A percentile compares a stretch with the other conserved stretches of the same genome.
Evolutionary conservation across 345 rosid species (phyloP).

Genomic region (Cardiospermum halicacabum): DNA sequence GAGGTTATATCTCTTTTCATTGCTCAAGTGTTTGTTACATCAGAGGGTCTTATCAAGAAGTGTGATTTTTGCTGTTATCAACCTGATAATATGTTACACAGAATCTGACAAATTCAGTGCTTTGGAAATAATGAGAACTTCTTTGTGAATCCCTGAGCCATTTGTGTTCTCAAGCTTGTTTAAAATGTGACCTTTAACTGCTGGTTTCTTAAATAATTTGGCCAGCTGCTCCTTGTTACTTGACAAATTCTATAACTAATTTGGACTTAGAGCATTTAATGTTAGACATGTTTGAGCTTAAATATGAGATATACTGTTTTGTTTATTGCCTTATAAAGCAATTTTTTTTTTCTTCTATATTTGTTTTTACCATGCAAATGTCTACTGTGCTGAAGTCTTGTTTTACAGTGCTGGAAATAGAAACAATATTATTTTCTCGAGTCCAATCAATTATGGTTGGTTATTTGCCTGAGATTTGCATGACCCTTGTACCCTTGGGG

Average conservation of each 20-base stretch:
- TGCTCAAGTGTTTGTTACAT: background rate
- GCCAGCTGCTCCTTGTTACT: constrained; percentile 2
- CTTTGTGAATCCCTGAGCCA: background rate
- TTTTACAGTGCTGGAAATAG: background rate
- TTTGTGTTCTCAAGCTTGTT: background rate
- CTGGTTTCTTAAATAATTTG: background rate
- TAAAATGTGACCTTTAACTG: background rate
- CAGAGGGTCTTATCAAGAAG: background rate
- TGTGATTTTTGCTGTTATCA: background rate
- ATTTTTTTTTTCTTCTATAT: too few relatives aligned
- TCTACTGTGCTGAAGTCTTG: background rate
- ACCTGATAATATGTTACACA: background rate
- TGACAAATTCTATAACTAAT: background rate
- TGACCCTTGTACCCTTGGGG: background rate
- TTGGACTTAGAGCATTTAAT: background rate
- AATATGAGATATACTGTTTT: background rate
- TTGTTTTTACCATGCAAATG: background rate
- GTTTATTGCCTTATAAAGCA: background rate
- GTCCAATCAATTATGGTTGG: background rate
- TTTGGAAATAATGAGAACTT: background rate
- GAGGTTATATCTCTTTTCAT: constrained; percentile 47
- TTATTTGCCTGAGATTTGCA: background rate
- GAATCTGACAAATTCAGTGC: background rate
- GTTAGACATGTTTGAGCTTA: background rate
- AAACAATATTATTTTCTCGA: background rate